These are phyloP conservation scores for Agastache rugosa DNA, from an alignment of 257 asterid species.

Conservation along the genomic window DNA sequence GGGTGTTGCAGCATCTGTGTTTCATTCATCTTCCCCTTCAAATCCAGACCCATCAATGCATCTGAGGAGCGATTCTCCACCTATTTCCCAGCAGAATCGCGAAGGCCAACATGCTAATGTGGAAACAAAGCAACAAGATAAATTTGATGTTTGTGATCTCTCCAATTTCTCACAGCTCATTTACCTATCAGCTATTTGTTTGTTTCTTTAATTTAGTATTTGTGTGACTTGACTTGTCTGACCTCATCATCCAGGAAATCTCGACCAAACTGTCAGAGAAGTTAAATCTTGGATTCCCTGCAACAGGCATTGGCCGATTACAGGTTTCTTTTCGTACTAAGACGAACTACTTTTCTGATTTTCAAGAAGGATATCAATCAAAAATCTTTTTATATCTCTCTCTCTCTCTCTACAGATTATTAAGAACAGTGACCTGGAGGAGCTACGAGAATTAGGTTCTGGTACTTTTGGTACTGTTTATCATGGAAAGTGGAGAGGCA, in stretches of 20 bases:
- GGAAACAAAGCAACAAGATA: constrained; percentile 55
- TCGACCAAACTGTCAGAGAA: constrained; percentile 62
- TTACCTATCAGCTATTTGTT: background rate
- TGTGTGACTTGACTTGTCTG: constrained; percentile 25
- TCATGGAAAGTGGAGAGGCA: constrained; percentile 99
- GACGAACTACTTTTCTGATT: constrained; percentile 17
- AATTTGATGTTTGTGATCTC: constrained; percentile 60
- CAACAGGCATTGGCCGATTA: constrained; percentile 78
- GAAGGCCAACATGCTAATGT: constrained; percentile 52
- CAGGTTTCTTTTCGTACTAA: constrained; percentile 59
- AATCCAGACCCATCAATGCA: constrained; percentile 53
- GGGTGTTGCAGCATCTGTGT: constrained; percentile 94
- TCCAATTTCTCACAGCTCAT: constrained; percentile 27
- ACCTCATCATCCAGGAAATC: constrained; percentile 58
- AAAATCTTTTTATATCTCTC: background rate
- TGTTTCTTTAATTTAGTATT: constrained; percentile 7
- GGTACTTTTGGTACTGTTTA: constrained; percentile 99
- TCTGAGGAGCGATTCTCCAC: constrained; percentile 51
- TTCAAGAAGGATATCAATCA: constrained; percentile 12
- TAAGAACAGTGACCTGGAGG: constrained; percentile 90
- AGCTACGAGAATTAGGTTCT: constrained; percentile 92
- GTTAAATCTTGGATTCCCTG: constrained; percentile 73
- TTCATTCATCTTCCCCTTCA: constrained; percentile 61
- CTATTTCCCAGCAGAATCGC: constrained; percentile 48
- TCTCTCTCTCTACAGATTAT: constrained; percentile 60